Conservation (phyloP, 139 green algal species). For the Chlorella sp. region DNA sequence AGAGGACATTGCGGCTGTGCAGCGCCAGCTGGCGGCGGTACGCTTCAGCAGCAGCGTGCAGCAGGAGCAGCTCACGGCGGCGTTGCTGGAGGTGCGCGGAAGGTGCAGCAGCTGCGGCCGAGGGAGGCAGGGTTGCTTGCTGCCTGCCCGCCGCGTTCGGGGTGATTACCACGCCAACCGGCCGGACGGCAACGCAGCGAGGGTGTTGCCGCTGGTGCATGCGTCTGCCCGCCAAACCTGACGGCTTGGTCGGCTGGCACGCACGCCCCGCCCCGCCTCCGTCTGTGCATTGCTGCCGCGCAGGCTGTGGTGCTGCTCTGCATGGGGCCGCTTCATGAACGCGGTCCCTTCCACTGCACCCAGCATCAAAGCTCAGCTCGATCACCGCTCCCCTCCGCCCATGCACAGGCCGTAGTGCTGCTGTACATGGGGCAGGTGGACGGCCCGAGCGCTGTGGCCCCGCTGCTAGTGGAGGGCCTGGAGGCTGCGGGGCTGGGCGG, state of each 20-base stretch:
- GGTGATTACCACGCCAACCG: too few relatives aligned
- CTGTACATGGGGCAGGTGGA: slow-evolving; percentile 1
- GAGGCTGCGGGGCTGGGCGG: slow-evolving; percentile 12
- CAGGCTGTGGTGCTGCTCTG: neutral
- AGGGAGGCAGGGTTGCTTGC: too few relatives aligned
- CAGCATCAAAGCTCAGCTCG: too few relatives aligned
- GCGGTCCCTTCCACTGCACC: too few relatives aligned
- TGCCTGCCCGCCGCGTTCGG: too few relatives aligned
- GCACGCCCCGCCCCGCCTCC: too few relatives aligned
- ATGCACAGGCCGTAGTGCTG: slow-evolving; percentile 5
- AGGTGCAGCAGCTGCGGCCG: neutral
- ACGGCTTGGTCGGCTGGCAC: too few relatives aligned
- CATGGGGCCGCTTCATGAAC: neutral
- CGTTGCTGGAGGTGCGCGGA: slow-evolving; percentile 9
- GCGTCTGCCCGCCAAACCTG: too few relatives aligned
- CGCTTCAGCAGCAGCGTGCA: slow-evolving; percentile 1
- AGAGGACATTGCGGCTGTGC: neutral
- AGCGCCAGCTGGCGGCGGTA: slow-evolving; percentile 28
- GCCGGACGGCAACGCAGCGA: too few relatives aligned
- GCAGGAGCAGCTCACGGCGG: slow-evolving; percentile 19
- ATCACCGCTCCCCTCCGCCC: too few relatives aligned
- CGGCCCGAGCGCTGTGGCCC: neutral
- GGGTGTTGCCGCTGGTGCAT: too few relatives aligned
- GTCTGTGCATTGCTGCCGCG: neutral
- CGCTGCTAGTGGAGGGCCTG: slow-evolving; percentile 4